A percentile compares a stretch with the other conserved stretches of the same genome.
phyloP scores from a whole-genome alignment of 2,329 filamentous ascomycete species.

The Trichoderma cornu-damae region DNA sequence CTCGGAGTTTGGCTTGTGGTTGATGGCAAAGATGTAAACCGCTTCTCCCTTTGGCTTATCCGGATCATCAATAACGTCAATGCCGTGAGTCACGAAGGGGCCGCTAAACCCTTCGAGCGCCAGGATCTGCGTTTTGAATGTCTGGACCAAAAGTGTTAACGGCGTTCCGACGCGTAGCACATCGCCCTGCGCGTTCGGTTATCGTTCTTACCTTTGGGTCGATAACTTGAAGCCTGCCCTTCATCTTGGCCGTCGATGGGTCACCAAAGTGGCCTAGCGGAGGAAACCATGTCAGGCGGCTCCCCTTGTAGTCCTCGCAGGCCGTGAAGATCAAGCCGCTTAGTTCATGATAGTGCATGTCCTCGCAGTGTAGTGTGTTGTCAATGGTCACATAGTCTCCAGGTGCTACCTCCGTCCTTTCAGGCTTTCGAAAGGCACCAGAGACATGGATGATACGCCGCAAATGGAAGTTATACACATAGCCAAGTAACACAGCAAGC shows the following conservation, averaged over 20 bases:
- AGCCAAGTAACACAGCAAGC: conserved; percentile 15
- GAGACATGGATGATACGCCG: conserved; percentile 20
- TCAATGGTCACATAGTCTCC: conserved; percentile 40
- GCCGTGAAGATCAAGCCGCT: conserved; percentile 51
- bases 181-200: not conserved
- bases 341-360: conserved; percentile 50
- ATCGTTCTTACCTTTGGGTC: conserved; percentile 43
- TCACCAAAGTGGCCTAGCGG: conserved; percentile 39
- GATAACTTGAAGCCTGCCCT: conserved; percentile 48
- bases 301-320: conserved; percentile 43
- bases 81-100: conserved; percentile 55
- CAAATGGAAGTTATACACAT: conserved; percentile 10
- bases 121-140: conserved; percentile 42
- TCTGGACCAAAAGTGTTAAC: conserved; percentile 26
- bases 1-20: conserved; percentile 50
- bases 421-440: conserved; percentile 28
- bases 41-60: conserved; percentile 31
- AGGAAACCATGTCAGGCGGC: conserved; percentile 50
- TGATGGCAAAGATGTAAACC: conserved; percentile 57
- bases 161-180: not conserved
- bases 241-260: conserved; percentile 34
- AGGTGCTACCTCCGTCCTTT: conserved; percentile 22
- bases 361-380: conserved; percentile 54
- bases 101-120: conserved; percentile 37
- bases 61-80: conserved; percentile 52